Conservation (phyloP, 176 grass and related monocot genomes). For the Zizania latifolia region DNA sequence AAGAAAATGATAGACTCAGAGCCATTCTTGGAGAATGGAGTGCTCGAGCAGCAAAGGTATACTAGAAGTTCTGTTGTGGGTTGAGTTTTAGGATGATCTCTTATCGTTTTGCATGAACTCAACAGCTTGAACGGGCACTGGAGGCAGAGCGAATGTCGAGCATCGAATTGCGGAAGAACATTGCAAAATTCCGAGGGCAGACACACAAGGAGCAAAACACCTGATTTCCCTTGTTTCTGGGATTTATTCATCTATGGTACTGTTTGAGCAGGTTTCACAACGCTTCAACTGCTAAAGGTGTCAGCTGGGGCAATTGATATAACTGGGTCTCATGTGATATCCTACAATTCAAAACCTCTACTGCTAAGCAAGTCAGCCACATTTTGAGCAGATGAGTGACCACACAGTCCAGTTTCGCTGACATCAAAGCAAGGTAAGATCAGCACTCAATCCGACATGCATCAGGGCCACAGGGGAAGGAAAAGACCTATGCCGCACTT, state of each 20-base stretch:
- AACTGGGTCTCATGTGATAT: neutral
- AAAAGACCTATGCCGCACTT: neutral
- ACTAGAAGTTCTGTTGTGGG: neutral
- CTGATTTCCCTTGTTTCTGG: slow-evolving; percentile 9
- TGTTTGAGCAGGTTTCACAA: neutral
- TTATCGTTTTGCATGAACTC: slow-evolving; percentile 9
- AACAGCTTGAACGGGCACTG: slow-evolving; percentile 82
- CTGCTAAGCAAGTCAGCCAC: neutral
- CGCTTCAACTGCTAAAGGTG: neutral
- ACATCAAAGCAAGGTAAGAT: neutral
- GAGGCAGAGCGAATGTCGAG: slow-evolving; percentile 74
- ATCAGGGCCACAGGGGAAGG: neutral
- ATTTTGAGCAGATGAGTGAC: neutral
- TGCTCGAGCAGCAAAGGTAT: slow-evolving; percentile 89
- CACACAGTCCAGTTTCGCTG: neutral
- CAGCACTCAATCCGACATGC: neutral
- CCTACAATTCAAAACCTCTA: neutral
- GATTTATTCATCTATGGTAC: slow-evolving; percentile 4
- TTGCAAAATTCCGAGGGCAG: slow-evolving; percentile 38
- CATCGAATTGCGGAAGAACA: slow-evolving; percentile 56
- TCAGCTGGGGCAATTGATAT: neutral
- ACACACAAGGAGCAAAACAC: slow-evolving; percentile 30
- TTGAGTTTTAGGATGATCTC: slow-evolving; percentile 8
- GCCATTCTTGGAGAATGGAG: slow-evolving; percentile 98
- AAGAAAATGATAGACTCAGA: slow-evolving; percentile 98